phyloP scores from a whole-genome alignment of 208 protist species.

The Trypanosoma boissoni region DNA sequence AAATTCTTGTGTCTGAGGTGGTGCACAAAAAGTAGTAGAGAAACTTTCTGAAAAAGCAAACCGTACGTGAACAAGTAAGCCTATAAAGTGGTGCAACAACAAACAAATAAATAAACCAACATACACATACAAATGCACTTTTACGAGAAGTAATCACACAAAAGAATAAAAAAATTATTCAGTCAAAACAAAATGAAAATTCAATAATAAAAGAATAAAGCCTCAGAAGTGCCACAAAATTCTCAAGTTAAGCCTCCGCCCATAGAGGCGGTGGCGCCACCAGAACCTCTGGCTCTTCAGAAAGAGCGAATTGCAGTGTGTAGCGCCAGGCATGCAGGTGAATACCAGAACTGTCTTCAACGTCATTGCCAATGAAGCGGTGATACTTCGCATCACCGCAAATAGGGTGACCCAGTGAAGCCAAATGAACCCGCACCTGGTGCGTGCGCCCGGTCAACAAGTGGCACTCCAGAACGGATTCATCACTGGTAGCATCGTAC shows the following conservation, averaged over 20 bases:
- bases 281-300: slow-evolving; percentile 16
- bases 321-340: slow-evolving; percentile 69
- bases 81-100: no score
- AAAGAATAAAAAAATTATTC: no score
- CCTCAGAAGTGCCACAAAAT: no score
- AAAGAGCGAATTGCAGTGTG: slow-evolving; percentile 24
- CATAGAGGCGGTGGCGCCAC: slow-evolving; percentile 41
- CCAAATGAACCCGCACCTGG: slow-evolving; percentile 91
- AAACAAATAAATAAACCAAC: no score
- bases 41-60: slow-evolving; percentile 13
- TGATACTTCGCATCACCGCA: slow-evolving; percentile 76
- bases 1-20: slow-evolving; percentile 1
- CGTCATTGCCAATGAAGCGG: slow-evolving; percentile 1
- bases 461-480: slow-evolving; percentile 67
- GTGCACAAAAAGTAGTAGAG: slow-evolving; percentile 7
- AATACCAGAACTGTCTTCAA: slow-evolving; percentile 28
- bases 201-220: not conserved
- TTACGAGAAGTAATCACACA: no score
- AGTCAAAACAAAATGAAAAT: not conserved
- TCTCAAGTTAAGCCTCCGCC: slow-evolving; percentile 12
- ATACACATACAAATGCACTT: no score
- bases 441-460: slow-evolving; percentile 91
- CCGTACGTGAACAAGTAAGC: no score
- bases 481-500: slow-evolving; percentile 39
- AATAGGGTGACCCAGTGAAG: slow-evolving; percentile 84